Evolutionary conservation across 306 rosid species (phyloP), one percentile per base, ranked within the genome.

Genomic region (Bauhinia variegata): DNA sequence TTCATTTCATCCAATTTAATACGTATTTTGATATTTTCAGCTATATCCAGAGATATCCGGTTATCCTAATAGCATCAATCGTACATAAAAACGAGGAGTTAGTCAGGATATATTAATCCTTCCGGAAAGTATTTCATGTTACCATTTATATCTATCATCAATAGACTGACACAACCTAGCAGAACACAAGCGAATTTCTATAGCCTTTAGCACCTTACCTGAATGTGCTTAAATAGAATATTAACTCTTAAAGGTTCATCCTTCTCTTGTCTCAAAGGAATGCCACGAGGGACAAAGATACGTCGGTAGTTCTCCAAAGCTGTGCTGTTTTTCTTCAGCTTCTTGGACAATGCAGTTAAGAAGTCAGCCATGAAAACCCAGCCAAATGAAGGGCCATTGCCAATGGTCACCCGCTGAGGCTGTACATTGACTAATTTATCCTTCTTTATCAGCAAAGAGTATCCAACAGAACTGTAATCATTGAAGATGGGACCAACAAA

Each of bases 311-410:
- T 92, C 70, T 92, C 96, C 62, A 83, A 4, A 65, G 87, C 95
- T 4, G 92, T 60, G 31, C 64, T 49, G 76, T 92, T 89, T 19
- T 60, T 80, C 83, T 80, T 85, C 63, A 92, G 79, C 69, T 74
- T 83, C 81, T 83, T 87, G 28, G 96, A 75, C 77, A 92, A 75
- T 37, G 87, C 89, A 67, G 72, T 72, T 54, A 87, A 80, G 58
- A 89, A 92, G 39, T 92, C 96, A 60, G 84, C 79, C 96, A 85
- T 92, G 86, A 89, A 89, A 79, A 92, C 95, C 85, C 92, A 89
- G n/a, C 97, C 92, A 39, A 89, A 75, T 0, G 97, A 81, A 19
- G 77, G 96, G 43, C 97, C 97, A 68, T 87, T 82, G 63, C 85
- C 95, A 59, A 91, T 63, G 19, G 92, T 91, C 65, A 87, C 95